Conservation (phyloP, 495 filamentous ascomycete species). For the Podospora fimiseda region DNA sequence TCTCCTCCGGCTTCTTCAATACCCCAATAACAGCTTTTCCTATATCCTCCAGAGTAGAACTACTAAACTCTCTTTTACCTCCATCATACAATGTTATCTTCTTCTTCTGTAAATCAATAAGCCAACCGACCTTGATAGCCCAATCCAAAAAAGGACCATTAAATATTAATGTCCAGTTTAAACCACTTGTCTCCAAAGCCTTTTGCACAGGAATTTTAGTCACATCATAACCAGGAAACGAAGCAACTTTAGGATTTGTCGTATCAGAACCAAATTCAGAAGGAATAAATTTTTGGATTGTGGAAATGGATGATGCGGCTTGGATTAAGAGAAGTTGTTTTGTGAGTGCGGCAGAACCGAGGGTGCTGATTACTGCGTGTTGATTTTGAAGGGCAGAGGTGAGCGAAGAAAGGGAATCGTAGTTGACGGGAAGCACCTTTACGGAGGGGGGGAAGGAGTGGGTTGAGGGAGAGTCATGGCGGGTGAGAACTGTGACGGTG, state of each 20-base stretch:
- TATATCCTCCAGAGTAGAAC: conserved; percentile 32
- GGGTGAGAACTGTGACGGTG: conserved; percentile 50
- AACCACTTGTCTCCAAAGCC: conserved; percentile 21
- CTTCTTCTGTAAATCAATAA: conserved; percentile 32
- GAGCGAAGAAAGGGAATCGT: conserved; percentile 45
- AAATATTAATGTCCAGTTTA: conserved; percentile 41
- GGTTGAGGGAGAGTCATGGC: conserved; percentile 34
- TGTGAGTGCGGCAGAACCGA: conserved; percentile 28
- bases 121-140: conserved; percentile 29
- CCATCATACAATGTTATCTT: conserved; percentile 39
- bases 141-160: conserved; percentile 40
- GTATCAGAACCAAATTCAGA: conserved; percentile 50
- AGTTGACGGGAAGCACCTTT: conserved; percentile 44
- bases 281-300: conserved; percentile 23
- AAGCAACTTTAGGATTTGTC: conserved; percentile 20
- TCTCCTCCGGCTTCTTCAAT: conserved; percentile 40
- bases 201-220: conserved; percentile 34
- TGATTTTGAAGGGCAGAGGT: conserved; percentile 41
- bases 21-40: conserved; percentile 38
- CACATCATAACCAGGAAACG: conserved; percentile 38
- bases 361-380: conserved; percentile 48
- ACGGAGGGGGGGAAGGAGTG: conserved; percentile 33
- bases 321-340: conserved; percentile 48
- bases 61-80: conserved; percentile 37
- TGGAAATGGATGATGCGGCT: conserved; percentile 54